Percentiles rank a stretch among this genome's conserved stretches.
These are phyloP conservation scores for Raphanus sativus DNA, from an alignment of 345 rosid genomes.

Conservation along the genomic window DNA sequence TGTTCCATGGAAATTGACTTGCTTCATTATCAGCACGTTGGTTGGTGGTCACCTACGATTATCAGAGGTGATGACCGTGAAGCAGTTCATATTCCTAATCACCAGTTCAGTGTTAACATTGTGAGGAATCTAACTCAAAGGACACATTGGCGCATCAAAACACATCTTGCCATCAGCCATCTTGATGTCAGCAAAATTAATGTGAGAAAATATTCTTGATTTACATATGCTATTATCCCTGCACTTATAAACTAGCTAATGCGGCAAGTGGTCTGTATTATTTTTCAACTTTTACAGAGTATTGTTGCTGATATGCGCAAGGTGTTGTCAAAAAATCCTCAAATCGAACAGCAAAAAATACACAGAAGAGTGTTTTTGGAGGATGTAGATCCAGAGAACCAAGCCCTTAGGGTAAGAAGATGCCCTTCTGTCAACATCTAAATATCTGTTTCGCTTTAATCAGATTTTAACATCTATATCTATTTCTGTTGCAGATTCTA, in stretches of 20 bases:
- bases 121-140: conserved; percentile 97
- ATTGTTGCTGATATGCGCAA: conserved; percentile 95
- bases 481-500: conserved; percentile 60
- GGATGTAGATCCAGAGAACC: conserved; percentile 65
- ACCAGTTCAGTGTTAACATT: conserved; percentile 75
- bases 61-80: conserved; percentile 97
- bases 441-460: background rate
- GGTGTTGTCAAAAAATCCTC: conserved; percentile 92
- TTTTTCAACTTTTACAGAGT: conserved; percentile 44
- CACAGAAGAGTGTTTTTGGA: conserved; percentile 93
- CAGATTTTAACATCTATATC: conserved; percentile 19
- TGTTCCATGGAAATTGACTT: conserved; percentile 5
- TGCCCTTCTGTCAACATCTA: background rate
- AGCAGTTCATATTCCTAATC: conserved; percentile 96
- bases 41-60: conserved; percentile 98
- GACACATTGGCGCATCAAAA: conserved; percentile 97
- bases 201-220: conserved; percentile 48
- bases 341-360: conserved; percentile 88
- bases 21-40: conserved; percentile 62
- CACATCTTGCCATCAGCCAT: conserved; percentile 84
- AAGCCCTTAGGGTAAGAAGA: conserved; percentile 69
- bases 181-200: conserved; percentile 79
- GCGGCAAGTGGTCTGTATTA: conserved; percentile 7
- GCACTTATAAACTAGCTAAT: background rate
- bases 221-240: background rate